phyloP scores from a whole-genome alignment of 441 rosid genomes.

The Euphorbia schlechtendalii region DNA sequence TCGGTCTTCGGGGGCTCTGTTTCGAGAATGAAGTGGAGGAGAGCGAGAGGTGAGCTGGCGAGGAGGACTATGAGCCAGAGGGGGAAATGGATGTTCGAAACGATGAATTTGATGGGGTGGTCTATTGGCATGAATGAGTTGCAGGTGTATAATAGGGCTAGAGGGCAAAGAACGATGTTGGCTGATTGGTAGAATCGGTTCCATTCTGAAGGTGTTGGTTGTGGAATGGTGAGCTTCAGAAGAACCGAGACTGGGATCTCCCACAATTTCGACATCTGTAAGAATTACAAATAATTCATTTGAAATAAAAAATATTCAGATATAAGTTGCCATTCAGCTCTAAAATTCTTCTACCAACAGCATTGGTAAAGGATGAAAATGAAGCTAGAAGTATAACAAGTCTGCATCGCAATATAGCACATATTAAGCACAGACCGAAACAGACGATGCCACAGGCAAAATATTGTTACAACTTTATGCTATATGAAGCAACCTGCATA shows the following conservation, averaged over 20 bases:
- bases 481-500: not conserved
- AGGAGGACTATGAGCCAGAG: slow-evolving; percentile 72
- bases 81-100: slow-evolving; percentile 61
- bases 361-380: not conserved
- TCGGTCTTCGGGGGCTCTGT: slow-evolving; percentile 80
- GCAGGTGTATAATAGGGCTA: slow-evolving; percentile 65
- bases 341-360: not conserved
- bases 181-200: slow-evolving; percentile 66
- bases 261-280: slow-evolving; percentile 73
- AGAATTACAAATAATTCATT: no score
- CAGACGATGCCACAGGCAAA: slow-evolving; percentile 2
- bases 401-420: not conserved
- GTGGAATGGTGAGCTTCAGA: slow-evolving; percentile 78
- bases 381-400: not conserved
- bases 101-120: slow-evolving; percentile 74
- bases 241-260: slow-evolving; percentile 58
- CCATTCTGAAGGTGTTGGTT: slow-evolving; percentile 72
- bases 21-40: slow-evolving; percentile 69
- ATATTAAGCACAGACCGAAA: no score
- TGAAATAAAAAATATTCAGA: no score
- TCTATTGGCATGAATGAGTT: slow-evolving; percentile 70
- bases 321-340: not conserved
- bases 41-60: slow-evolving; percentile 60
- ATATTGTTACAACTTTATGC: not conserved
- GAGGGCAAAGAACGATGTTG: slow-evolving; percentile 73